Conservation (phyloP, 345 rosid species). For the Aquilaria yunnanensis region DNA sequence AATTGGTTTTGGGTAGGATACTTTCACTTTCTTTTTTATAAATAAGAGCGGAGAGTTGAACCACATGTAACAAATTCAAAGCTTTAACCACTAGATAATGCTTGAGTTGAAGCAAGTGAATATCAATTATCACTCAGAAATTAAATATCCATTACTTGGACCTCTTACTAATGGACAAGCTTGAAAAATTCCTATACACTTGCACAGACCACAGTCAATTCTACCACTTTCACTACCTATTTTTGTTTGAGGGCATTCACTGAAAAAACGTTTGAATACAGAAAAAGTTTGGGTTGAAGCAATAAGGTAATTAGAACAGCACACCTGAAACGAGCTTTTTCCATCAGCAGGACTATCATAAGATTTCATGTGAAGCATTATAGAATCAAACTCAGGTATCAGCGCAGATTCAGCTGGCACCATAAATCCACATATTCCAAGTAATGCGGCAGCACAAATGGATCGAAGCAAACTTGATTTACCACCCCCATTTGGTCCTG, state of each 20-base stretch:
- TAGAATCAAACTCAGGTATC: slow-evolving; percentile 83
- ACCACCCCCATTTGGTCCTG: slow-evolving; percentile 99
- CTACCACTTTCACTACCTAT: not conserved
- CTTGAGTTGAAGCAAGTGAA: too few species aligned
- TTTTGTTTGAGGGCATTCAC: not conserved
- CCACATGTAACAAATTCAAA: too few species aligned
- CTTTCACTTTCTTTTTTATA: too few species aligned
- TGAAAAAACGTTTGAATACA: not conserved
- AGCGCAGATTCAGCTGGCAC: slow-evolving; percentile 86
- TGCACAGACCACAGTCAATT: too few species aligned
- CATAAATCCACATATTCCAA: slow-evolving; percentile 92
- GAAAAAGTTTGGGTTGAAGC: too few species aligned
- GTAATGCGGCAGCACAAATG: slow-evolving; percentile 83
- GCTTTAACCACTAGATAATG: too few species aligned
- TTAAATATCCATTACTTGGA: too few species aligned
- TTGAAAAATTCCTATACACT: too few species aligned
- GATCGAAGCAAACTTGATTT: slow-evolving; percentile 98
- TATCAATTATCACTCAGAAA: too few species aligned
- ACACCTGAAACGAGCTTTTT: slow-evolving; percentile 96
- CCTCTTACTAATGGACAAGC: too few species aligned
- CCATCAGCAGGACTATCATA: slow-evolving; percentile 97
- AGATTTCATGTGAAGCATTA: slow-evolving; percentile 99
- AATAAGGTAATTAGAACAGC: not conserved
- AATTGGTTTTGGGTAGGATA: too few species aligned
- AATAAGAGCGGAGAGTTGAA: too few species aligned